Evolutionary conservation across 306 rosid genomes (phyloP).

Genomic region (Notholithocarpus densiflorus): DNA sequence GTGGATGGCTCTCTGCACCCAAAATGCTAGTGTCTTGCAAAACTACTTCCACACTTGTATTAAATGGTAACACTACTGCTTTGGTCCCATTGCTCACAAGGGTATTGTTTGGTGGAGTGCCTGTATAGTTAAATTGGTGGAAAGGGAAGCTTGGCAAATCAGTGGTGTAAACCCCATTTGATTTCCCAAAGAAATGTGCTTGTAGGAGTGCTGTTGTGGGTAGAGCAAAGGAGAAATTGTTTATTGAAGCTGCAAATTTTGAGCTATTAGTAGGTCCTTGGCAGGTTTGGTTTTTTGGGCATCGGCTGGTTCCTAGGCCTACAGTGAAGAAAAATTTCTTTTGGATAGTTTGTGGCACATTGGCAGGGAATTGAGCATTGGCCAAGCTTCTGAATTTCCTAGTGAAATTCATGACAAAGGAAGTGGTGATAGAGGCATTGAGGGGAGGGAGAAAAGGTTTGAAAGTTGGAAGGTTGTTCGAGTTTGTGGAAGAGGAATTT

Average conservation of each 20-base stretch:
- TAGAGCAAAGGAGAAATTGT: constrained; percentile 51
- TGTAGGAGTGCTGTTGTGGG: constrained; percentile 64
- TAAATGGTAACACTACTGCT: constrained; percentile 33
- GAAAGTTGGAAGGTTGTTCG: constrained; percentile 18
- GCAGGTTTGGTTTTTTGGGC: constrained; percentile 61
- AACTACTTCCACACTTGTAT: constrained; percentile 44
- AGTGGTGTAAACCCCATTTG: constrained; percentile 32
- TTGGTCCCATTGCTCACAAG: constrained; percentile 45
- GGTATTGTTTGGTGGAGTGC: constrained; percentile 51
- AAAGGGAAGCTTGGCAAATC: constrained; percentile 54
- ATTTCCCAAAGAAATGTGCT: constrained; percentile 41
- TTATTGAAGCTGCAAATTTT: constrained; percentile 58
- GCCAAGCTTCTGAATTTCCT: constrained; percentile 48
- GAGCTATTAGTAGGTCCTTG: constrained; percentile 67
- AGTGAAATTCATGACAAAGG: constrained; percentile 47
- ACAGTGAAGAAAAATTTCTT: constrained; percentile 54
- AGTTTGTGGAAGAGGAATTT: background rate
- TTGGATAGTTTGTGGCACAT: constrained; percentile 51
- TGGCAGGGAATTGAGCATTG: constrained; percentile 50
- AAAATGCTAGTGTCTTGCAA: constrained; percentile 63
- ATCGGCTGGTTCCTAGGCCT: constrained; percentile 63
- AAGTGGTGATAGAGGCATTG: constrained; percentile 31
- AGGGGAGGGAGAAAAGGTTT: constrained; percentile 50
- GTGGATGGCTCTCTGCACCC: constrained; percentile 76
- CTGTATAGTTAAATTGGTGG: constrained; percentile 45